Conservation (phyloP, 495 filamentous ascomycete genomes). For the Xylaria grammica region DNA sequence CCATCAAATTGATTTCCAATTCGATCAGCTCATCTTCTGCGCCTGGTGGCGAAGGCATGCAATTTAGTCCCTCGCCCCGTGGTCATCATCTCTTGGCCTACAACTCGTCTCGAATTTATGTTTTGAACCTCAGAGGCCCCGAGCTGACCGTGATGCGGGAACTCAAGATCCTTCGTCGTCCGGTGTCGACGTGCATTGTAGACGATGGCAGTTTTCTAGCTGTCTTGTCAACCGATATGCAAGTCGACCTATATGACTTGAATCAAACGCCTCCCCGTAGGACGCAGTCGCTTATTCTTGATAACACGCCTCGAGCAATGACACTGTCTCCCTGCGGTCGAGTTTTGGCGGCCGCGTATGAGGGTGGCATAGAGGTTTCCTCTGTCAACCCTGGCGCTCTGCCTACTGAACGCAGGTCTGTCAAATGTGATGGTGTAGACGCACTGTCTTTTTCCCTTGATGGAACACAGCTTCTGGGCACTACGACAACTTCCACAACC, state of each 20-base stretch:
- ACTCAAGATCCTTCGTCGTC: constrained; percentile 78
- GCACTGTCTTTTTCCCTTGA: constrained; percentile 81
- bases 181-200: constrained; percentile 76
- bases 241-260: constrained; percentile 81
- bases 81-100: constrained; percentile 77
- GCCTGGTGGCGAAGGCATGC: constrained; percentile 84
- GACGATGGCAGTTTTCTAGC: constrained; percentile 80
- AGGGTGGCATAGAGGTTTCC: constrained; percentile 85
- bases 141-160: constrained; percentile 71
- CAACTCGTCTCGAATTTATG: constrained; percentile 84
- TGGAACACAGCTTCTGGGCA: constrained; percentile 83
- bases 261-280: constrained; percentile 64
- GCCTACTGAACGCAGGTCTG: constrained; percentile 72
- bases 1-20: constrained; percentile 79
- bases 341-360: constrained; percentile 85
- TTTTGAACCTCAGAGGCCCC: constrained; percentile 67
- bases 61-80: constrained; percentile 77
- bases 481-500: constrained; percentile 65
- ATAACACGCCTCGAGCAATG: constrained; percentile 77
- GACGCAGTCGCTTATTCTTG: constrained; percentile 71
- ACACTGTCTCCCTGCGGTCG: constrained; percentile 79
- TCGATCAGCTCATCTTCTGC: constrained; percentile 83
- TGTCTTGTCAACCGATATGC: constrained; percentile 79
- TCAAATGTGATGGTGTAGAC: constrained; percentile 83
- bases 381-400: constrained; percentile 68